phyloP scores from a whole-genome alignment of 176 grass and related monocot genomes.

The Miscanthus lutarioriparius region DNA sequence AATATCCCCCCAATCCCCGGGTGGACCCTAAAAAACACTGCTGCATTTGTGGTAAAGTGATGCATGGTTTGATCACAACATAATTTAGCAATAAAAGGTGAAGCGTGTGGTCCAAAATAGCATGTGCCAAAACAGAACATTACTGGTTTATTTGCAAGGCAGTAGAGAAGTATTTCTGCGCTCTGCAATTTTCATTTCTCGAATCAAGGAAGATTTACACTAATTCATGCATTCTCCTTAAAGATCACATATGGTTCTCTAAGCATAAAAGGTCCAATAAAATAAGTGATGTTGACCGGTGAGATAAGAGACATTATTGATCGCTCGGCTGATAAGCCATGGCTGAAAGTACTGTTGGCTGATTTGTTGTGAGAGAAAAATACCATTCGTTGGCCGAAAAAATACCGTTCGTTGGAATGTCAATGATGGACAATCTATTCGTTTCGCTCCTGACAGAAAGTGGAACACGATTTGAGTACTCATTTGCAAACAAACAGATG shows the following conservation, averaged over 20 bases:
- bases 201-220: neutral
- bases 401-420: no score
- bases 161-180: neutral
- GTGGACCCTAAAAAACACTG: no score
- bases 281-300: neutral
- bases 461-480: neutral
- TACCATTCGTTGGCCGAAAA: no score
- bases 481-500: neutral
- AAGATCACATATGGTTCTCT: neutral
- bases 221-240: neutral
- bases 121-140: neutral
- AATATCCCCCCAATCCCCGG: no score
- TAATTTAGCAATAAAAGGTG: neutral
- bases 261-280: neutral
- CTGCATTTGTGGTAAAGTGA: neutral
- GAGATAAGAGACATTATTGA: conserved; percentile 8
- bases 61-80: conserved; percentile 1
- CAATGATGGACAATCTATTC: neutral
- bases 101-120: neutral
- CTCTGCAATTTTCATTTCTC: neutral
- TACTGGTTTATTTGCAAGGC: neutral
- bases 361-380: no score
- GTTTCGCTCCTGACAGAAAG: neutral
- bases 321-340: no score
- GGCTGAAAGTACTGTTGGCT: no score